Evolutionary conservation across 1,284 basidiomycete genomes (phyloP), one percentile per base, ranked within the genome.

Genomic region (Microbotryum saponariae): DNA sequence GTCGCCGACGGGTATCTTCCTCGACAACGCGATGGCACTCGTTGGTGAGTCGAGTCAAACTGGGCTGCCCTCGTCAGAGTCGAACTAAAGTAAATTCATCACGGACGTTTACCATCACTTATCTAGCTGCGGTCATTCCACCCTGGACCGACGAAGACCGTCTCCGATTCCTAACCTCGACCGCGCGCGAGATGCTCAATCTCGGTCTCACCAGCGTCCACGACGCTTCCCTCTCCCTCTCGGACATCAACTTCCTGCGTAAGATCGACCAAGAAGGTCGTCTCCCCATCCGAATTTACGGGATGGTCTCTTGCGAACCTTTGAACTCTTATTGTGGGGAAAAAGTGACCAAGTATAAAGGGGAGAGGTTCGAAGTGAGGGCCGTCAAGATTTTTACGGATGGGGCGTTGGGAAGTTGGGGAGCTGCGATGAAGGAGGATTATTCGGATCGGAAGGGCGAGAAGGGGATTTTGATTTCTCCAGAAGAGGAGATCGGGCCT

Each of bases 331-430:
- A 86, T 69, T 88, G 87, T 80, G 85, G 85, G 8, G 77, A 79
- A 29, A 76, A 82, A 48, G 78, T 87, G 2, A 82, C 85, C 27
- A 81, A 80, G 20, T 70, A 74, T 61, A 50, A 68, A 51, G 31
- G 74, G 60, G 31, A 73, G 63, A 14, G 70, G 67, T 59, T 74
- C 64, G 47, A 53, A 1, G 25, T 70, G 2, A 46, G 62, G 2
- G 69, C 73, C 52, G 81, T 94, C 70, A 97, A 96, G 75, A 79
- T 96, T 2, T 87, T 89, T 72, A 81, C 84, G 0, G 89, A 91
- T 69, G 88, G 87, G 51, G 91, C 93, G 1, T 81, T 97, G 2
- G 91, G 92, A 0, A 90, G 87, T 1, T 90, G 88, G 82, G 92
- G 92, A 4, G 90, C 92, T 0, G 91, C 92, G 1, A 80, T 97